These are phyloP conservation scores for Cudoniella acicularis DNA, from an alignment of 495 filamentous ascomycete species.

Conservation along the genomic window DNA sequence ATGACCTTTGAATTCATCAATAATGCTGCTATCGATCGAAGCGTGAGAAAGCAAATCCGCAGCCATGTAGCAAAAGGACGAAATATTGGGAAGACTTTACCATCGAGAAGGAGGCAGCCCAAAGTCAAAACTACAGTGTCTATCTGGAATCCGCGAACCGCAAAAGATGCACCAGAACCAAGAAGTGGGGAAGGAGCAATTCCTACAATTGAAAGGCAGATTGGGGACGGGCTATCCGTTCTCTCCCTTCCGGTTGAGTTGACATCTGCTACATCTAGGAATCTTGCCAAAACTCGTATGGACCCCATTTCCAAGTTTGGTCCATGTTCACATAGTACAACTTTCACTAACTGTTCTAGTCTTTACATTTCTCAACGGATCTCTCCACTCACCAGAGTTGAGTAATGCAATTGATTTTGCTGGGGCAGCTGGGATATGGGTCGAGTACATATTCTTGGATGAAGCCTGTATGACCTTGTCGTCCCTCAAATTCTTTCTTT, in stretches of 20 bases:
- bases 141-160: neutral
- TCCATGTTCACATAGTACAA: no score
- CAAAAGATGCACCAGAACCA: neutral
- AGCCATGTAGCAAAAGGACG: conserved; percentile 24
- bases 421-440: conserved; percentile 5
- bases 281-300: neutral
- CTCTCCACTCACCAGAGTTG: conserved; percentile 7
- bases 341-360: conserved; percentile 2
- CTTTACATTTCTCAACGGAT: conserved; percentile 4
- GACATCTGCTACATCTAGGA: neutral
- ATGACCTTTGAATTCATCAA: conserved; percentile 22
- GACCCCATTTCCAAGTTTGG: no score
- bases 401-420: neutral
- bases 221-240: conserved; percentile 6
- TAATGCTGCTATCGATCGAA: conserved; percentile 14
- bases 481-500: neutral
- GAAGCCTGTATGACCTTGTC: conserved; percentile 15
- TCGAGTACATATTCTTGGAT: conserved; percentile 19
- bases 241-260: neutral
- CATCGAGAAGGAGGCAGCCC: conserved; percentile 7
- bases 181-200: neutral
- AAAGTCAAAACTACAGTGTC: neutral
- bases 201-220: neutral
- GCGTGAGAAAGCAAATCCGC: conserved; percentile 18
- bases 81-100: conserved; percentile 20